These are phyloP conservation scores for Mycena metata DNA, from an alignment of 768 basidiomycete genomes.

Conservation along the genomic window DNA sequence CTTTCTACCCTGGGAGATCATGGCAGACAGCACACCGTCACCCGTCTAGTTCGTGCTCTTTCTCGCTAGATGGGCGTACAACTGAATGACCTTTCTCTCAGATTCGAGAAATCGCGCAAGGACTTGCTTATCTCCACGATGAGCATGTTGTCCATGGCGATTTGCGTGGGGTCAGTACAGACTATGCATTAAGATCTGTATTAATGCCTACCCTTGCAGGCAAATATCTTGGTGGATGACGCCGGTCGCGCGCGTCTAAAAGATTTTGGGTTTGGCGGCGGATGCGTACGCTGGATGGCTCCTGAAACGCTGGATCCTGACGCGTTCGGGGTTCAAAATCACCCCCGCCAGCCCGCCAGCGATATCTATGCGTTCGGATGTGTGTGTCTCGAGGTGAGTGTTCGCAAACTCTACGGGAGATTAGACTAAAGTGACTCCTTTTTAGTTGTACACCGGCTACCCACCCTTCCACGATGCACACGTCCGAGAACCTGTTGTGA, in stretches of 20 bases:
- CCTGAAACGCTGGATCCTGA: slow-evolving; percentile 32
- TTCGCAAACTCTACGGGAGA: not conserved
- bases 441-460: slow-evolving; percentile 21
- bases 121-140: slow-evolving; percentile 35
- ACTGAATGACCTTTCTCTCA: not conserved
- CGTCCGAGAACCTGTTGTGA: slow-evolving; percentile 21
- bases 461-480: slow-evolving; percentile 30
- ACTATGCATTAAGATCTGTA: slow-evolving; percentile 1
- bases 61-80: too few relatives aligned
- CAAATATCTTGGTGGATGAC: not conserved
- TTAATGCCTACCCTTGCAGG: not conserved
- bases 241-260: slow-evolving; percentile 22
- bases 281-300: slow-evolving; percentile 29
- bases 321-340: slow-evolving; percentile 7
- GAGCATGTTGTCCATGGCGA: slow-evolving; percentile 37
- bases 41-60: slow-evolving; percentile 25
- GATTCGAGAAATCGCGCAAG: slow-evolving; percentile 39
- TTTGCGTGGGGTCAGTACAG: slow-evolving; percentile 29
- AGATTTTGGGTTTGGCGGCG: slow-evolving; percentile 36
- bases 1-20: slow-evolving; percentile 23
- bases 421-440: not conserved
- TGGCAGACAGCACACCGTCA: slow-evolving; percentile 10
- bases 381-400: slow-evolving; percentile 28
- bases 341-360: slow-evolving; percentile 14
- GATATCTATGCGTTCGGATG: slow-evolving; percentile 32